Evolutionary conservation across 1,284 basidiomycete genomes (phyloP).

Genomic region (Porodaedalea pini): DNA sequence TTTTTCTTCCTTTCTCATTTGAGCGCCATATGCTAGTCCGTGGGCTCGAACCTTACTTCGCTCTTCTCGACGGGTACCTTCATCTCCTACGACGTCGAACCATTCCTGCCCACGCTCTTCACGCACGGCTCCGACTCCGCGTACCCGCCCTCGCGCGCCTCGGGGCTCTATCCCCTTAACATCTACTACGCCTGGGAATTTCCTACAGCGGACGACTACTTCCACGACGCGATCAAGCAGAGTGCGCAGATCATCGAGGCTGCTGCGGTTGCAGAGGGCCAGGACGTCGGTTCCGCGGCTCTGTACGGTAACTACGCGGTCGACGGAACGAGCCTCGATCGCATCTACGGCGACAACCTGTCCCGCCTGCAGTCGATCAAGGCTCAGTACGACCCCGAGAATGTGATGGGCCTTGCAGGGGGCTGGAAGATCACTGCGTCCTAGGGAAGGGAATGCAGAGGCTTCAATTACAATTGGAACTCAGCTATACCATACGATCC

Average conservation of each 20-base stretch:
- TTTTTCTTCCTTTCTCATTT: neutral
- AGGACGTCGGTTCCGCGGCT: slow-evolving; percentile 37
- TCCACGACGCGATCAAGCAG: slow-evolving; percentile 38
- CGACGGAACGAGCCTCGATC: slow-evolving; percentile 40
- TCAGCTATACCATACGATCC: no score
- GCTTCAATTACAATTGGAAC: no score
- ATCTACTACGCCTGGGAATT: slow-evolving; percentile 45
- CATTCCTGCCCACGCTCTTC: slow-evolving; percentile 47
- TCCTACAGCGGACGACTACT: slow-evolving; percentile 33
- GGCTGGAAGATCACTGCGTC: slow-evolving; percentile 25
- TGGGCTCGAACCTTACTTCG: slow-evolving; percentile 31
- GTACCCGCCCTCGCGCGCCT: slow-evolving; percentile 34
- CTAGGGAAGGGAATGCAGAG: neutral
- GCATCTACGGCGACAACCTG: slow-evolving; percentile 36
- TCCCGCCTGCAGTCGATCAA: slow-evolving; percentile 23
- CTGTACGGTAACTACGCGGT: slow-evolving; percentile 55
- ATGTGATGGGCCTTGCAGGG: slow-evolving; percentile 27
- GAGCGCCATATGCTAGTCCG: slow-evolving; percentile 31
- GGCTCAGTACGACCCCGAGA: slow-evolving; percentile 22
- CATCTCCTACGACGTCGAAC: slow-evolving; percentile 53
- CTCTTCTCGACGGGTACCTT: slow-evolving; percentile 31
- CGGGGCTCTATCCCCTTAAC: slow-evolving; percentile 42
- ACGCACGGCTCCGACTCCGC: slow-evolving; percentile 33
- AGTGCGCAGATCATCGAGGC: slow-evolving; percentile 37
- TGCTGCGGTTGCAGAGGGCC: slow-evolving; percentile 42